phyloP scores from a whole-genome alignment of 495 filamentous ascomycete genomes.

The Aspergillus indologenus region DNA sequence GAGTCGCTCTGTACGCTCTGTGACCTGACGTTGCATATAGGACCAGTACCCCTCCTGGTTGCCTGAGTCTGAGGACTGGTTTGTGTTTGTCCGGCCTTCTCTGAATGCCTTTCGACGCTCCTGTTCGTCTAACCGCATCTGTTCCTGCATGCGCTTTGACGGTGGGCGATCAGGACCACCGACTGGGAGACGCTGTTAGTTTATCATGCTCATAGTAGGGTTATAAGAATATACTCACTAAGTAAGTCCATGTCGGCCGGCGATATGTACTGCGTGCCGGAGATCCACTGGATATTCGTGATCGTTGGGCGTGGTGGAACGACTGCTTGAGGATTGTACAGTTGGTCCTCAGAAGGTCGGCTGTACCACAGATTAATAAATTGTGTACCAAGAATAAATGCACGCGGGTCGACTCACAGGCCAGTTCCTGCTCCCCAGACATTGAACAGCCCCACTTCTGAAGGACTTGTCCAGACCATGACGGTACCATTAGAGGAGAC shows the following conservation, averaged over 20 bases:
- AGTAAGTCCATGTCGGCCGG: conserved; percentile 87
- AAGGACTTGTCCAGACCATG: conserved; percentile 85
- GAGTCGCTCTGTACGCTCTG: conserved; percentile 85
- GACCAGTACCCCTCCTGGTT: conserved; percentile 61
- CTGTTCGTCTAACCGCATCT: conserved; percentile 57
- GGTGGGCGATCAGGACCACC: conserved; percentile 84
- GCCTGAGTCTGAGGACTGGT: conserved; percentile 21
- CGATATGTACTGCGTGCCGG: conserved; percentile 88
- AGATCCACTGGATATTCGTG: conserved; percentile 92
- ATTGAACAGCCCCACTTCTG: conserved; percentile 74
- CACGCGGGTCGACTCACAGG: conserved; percentile 38
- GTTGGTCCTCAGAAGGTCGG: conserved; percentile 58
- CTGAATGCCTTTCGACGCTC: conserved; percentile 49
- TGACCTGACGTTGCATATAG: conserved; percentile 75
- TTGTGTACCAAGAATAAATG: conserved; percentile 10
- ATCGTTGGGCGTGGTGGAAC: conserved; percentile 89
- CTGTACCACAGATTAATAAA: conserved; percentile 36
- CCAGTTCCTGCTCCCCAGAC: conserved; percentile 71
- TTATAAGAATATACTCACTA: conserved; percentile 38
- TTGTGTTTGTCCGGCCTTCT: conserved; percentile 30
- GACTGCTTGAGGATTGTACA: conserved; percentile 70
- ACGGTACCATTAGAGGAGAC: conserved; percentile 76
- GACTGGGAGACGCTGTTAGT: conserved; percentile 42
- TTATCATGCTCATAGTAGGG: conserved; percentile 1
- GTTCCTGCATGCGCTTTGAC: conserved; percentile 70